Evolutionary conservation across 2,329 filamentous ascomycete genomes (phyloP), one percentile per base, ranked within the genome.

Genomic region (Ophiostoma sp.): DNA sequence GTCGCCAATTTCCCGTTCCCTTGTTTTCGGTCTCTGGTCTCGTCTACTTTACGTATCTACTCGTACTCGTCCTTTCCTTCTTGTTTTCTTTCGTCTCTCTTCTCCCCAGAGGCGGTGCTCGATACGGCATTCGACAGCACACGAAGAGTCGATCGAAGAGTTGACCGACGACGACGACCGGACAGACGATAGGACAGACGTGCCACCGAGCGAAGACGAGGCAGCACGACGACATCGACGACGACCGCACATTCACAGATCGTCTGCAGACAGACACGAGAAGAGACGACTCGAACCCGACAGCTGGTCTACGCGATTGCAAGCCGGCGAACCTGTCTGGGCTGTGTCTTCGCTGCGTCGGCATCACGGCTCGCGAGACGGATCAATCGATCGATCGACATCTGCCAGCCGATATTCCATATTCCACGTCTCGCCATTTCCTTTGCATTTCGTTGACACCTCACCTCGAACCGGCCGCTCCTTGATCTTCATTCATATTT

Each of bases 1-100:
- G 60, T 63, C 60, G 60, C 60, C 60, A 63, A 63, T 38, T 38
- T 55, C 49, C 49, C n/a, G n/a, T 47, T 60, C 55, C 55, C 55
- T 45, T 64, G 62, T 44, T 45, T 62, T 38, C 9, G 18, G 49
- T 55, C n/a, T 27, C 14, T 27, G 1, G 2, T 44, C 14, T 63
- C 12, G 14, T 45, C 18, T 18, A 9, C 40, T 42, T 44, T 44
- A 27, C 27, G 27, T 27, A 27, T 27, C 2, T 38, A 5, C 52
- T 38, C 42, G 5, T 38, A 5, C 52, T 38, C 42, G 5, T 42
- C n/a, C 58, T 40, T 41, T 41, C 18, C 60, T 62, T n/a, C 14
- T 38, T n/a, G 6, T 45, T 9, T 27, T 44, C 16, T 9, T 64
- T 14, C 16, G 38, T 62, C 5, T 40, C 38, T 12, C 52, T 12